A percentile compares a stretch with the other conserved stretches of the same genome.
These are phyloP conservation scores for Andrographis paniculata DNA, from an alignment of 305 asterid genomes.

Conservation along the genomic window DNA sequence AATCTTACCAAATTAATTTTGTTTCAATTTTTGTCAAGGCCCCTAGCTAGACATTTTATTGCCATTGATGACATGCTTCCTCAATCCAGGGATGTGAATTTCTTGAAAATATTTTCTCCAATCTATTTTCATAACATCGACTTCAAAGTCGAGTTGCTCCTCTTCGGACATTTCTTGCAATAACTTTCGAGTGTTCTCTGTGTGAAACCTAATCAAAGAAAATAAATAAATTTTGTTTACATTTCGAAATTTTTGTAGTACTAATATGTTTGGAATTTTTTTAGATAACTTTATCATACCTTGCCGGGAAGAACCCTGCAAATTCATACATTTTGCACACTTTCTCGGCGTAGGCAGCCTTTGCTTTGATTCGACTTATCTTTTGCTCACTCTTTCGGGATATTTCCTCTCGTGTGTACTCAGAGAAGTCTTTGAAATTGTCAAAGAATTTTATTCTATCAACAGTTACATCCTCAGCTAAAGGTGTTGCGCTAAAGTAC, in stretches of 20 bases:
- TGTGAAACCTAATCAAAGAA: conserved; percentile 20
- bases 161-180: conserved; percentile 22
- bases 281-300: conserved; percentile 12
- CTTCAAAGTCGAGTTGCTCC: conserved; percentile 16
- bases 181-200: conserved; percentile 17
- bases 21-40: too few relatives aligned
- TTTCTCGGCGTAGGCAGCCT: conserved; percentile 22
- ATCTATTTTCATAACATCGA: conserved; percentile 20
- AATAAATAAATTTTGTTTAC: background rate
- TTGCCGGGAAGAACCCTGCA: conserved; percentile 21
- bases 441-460: conserved; percentile 10
- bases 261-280: too few relatives aligned
- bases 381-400: background rate
- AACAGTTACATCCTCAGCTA: background rate
- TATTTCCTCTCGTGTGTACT: conserved; percentile 15
- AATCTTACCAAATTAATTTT: too few relatives aligned
- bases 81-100: conserved; percentile 26
- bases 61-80: conserved; percentile 14
- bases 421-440: conserved; percentile 17
- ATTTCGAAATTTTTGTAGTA: background rate
- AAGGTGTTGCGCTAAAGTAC: conserved; percentile 20
- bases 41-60: too few relatives aligned
- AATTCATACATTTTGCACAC: conserved; percentile 28
- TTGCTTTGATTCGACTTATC: conserved; percentile 14
- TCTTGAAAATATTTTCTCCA: conserved; percentile 26